Conservation (phyloP, 2,329 filamentous ascomycete species). For the Beauveria sp. region DNA sequence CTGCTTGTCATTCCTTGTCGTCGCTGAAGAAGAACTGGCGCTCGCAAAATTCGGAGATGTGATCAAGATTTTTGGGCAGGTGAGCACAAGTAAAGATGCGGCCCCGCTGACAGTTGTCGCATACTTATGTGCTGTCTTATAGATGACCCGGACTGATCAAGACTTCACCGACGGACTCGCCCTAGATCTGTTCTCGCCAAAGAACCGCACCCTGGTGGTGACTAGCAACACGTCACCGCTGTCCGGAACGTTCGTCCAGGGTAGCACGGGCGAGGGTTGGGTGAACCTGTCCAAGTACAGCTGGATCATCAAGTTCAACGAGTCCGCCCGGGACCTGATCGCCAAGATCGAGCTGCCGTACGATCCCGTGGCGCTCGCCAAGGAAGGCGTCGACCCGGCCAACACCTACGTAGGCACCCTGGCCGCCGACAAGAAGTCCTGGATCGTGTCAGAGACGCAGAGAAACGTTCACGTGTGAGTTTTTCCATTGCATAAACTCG, state of each 20-base stretch:
- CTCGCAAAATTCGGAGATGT: background rate
- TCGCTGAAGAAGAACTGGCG: background rate
- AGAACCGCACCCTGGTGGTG: constrained; percentile 22
- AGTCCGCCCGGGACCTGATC: constrained; percentile 25
- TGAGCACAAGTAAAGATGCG: background rate
- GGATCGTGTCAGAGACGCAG: constrained; percentile 15
- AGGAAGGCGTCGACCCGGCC: constrained; percentile 1
- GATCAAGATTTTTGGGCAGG: background rate
- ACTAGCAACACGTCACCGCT: constrained; percentile 23
- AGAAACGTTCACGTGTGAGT: constrained; percentile 21
- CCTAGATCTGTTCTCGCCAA: constrained; percentile 27
- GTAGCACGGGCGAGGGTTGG: constrained; percentile 22
- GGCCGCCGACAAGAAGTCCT: constrained; percentile 6
- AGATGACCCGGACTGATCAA: constrained; percentile 20
- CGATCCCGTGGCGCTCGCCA: constrained; percentile 7
- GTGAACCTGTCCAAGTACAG: constrained; percentile 23
- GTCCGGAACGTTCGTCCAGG: constrained; percentile 21
- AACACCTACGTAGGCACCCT: constrained; percentile 10
- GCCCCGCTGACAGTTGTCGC: background rate
- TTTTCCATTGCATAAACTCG: background rate
- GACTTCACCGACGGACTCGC: constrained; percentile 25
- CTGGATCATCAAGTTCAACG: constrained; percentile 25
- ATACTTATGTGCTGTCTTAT: background rate
- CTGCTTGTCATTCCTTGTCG: background rate
- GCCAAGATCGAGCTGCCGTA: constrained; percentile 27